Base-by-base conservation (phyloP, 1,284 basidiomycete species). In the Neonothopanus nambi region DNA sequence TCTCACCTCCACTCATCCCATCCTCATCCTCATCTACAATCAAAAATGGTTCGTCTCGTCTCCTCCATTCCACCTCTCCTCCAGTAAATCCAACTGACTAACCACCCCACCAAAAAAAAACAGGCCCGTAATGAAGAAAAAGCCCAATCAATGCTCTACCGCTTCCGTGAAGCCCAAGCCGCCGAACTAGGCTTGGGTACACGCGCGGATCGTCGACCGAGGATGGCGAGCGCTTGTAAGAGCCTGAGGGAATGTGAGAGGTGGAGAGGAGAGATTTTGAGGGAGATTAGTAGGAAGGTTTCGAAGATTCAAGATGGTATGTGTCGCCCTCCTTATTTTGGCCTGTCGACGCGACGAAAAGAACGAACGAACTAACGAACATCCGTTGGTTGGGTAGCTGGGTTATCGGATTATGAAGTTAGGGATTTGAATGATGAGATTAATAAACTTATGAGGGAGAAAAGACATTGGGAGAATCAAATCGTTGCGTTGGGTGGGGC, bases 341-440 rank as follows among this genome's bases (percentile, higher is more conserved):
- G 1, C 42, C 38, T 26, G 9, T 48, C n/a, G 23, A 4, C 39
- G 28, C 18, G 40, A 46, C 37, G 15, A 20, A 50, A 44, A 38
- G 17, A 36, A 2, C 37, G 35, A 36, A 41, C 33, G 28, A 24
- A 37, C 15, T 53, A 12, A 35, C 57, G 36, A 46, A 12, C 47
- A 17, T 18, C 42, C 42, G 30, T 39, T 33, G 35, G 9, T 23
- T 41, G 39, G 50, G 26, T 63, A 96, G 94, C 91, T 65, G 91
- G 93, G 48, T 70, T 99, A 67, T 93, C 91, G 23, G 95, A 99
- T 71, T 98, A 97, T 67, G 95, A 98, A 75, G 86, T 97, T 28
- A 88, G 96, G 41, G 96, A 97, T 70, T 68, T 97, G 41, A 99
- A 99, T 67, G 96, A 99, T 70, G 95, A 98, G 68, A 99, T 99